A percentile compares a stretch with the other conserved stretches of the same genome.
These are phyloP conservation scores for Coemansia sp. DNA, from an alignment of 192 early-diverging fungal genomes.

Conservation along the genomic window DNA sequence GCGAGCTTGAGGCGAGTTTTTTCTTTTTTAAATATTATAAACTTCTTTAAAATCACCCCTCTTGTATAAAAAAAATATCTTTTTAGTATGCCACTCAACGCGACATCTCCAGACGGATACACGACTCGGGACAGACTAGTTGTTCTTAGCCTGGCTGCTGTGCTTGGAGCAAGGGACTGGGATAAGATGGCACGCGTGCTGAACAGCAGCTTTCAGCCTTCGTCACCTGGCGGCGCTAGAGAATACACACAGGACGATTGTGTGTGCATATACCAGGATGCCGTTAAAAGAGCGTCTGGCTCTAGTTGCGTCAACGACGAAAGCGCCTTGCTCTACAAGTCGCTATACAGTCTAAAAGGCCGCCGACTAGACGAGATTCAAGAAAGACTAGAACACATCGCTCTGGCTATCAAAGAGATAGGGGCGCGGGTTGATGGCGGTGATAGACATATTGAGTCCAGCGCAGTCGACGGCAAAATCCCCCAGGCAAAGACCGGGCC, in stretches of 20 bases:
- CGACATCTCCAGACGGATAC: conserved; percentile 6
- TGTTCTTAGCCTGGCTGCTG: conserved; percentile 34
- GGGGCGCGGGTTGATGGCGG: background rate
- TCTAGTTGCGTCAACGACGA: background rate
- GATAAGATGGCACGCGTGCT: conserved; percentile 16
- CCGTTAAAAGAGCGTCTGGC: background rate
- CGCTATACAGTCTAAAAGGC: conserved; percentile 22
- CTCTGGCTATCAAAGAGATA: conserved; percentile 10
- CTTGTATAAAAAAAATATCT: background rate
- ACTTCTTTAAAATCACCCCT: background rate
- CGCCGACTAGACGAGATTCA: conserved; percentile 41
- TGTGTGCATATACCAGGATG: conserved; percentile 26
- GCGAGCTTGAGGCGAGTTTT: background rate
- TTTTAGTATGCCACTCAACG: conserved; percentile 15
- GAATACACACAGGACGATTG: conserved; percentile 29
- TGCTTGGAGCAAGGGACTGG: conserved; percentile 33
- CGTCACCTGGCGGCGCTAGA: background rate
- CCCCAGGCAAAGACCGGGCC: no score
- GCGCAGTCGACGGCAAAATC: background rate
- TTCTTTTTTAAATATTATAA: background rate
- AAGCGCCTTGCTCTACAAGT: conserved; percentile 5
- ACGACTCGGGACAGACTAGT: conserved; percentile 39
- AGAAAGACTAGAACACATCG: conserved; percentile 19
- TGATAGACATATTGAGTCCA: background rate
- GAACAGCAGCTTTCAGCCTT: conserved; percentile 9